These are phyloP conservation scores for Phytopythium mirpurense DNA, from an alignment of 352 stramenopile genomes.

Conservation along the genomic window DNA sequence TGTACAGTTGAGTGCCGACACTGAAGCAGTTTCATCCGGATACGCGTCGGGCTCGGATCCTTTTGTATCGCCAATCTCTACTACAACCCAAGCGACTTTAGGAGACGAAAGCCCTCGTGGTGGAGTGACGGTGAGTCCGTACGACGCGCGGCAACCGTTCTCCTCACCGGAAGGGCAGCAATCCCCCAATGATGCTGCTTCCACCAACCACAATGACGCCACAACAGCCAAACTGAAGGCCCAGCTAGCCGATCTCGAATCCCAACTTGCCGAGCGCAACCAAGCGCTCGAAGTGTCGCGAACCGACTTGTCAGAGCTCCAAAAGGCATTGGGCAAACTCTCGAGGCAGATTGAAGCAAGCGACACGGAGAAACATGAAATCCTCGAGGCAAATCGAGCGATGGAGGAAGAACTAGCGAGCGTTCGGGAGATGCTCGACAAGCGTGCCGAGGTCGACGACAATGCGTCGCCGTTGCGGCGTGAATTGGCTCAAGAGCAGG, in stretches of 20 bases:
- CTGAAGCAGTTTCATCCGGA: background rate
- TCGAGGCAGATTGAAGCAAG: conserved; percentile 17
- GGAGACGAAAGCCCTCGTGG: conserved; percentile 2
- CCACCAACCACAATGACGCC: background rate
- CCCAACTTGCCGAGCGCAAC: conserved; percentile 19
- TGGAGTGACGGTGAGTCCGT: background rate
- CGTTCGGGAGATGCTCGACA: conserved; percentile 15
- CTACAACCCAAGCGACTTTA: background rate
- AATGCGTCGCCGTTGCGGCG: conserved; percentile 9
- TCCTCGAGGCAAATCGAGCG: conserved; percentile 17
- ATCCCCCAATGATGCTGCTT: background rate
- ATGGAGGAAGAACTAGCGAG: conserved; percentile 30
- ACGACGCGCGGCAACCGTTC: background rate
- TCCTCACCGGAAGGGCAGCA: background rate
- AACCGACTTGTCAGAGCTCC: conserved; percentile 15
- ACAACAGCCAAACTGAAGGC: conserved; percentile 8
- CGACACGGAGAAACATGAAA: conserved; percentile 21
- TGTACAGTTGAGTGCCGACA: background rate
- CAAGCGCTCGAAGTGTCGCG: conserved; percentile 15
- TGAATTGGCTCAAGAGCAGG: conserved; percentile 11
- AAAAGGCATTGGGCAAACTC: conserved; percentile 14
- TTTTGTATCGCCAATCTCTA: background rate
- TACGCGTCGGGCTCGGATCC: background rate
- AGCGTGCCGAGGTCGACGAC: conserved; percentile 9
- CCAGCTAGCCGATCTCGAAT: conserved; percentile 14